Evolutionary conservation across 2,329 filamentous ascomycete species (phyloP).

Genomic region (Colletotrichum karsti): DNA sequence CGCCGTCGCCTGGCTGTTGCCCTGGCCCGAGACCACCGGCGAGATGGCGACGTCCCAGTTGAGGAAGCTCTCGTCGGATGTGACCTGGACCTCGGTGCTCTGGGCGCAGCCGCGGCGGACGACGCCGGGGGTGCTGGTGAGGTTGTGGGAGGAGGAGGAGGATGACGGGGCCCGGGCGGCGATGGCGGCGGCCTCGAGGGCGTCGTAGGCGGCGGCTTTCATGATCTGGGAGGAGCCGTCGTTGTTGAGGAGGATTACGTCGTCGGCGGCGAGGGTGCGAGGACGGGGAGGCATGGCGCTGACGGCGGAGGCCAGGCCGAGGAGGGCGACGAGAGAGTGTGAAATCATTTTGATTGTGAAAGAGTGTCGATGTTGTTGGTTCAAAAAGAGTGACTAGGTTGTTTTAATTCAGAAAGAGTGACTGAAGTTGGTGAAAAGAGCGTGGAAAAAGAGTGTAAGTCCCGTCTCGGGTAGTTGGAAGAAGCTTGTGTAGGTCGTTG

Average conservation of each 20-base stretch:
- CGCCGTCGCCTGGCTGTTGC: constrained; percentile 34
- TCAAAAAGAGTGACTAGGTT: background rate
- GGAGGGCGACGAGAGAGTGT: background rate
- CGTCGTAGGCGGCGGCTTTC: constrained; percentile 33
- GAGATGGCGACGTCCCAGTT: constrained; percentile 49
- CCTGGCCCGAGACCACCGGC: constrained; percentile 39
- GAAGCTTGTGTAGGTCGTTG: background rate
- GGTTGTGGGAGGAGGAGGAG: background rate
- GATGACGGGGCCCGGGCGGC: background rate
- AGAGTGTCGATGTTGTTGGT: background rate
- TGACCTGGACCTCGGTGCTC: constrained; percentile 35
- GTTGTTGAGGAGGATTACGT: constrained; percentile 34
- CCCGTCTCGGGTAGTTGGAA: background rate
- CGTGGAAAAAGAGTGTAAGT: background rate
- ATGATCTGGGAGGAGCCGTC: constrained; percentile 35
- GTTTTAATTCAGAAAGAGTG: background rate
- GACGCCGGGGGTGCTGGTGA: background rate
- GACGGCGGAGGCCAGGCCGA: background rate
- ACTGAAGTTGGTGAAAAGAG: background rate
- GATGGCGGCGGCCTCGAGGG: background rate
- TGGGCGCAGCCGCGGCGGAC: constrained; percentile 28
- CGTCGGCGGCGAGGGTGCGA: constrained; percentile 29
- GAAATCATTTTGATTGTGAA: background rate
- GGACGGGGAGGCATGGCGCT: background rate
- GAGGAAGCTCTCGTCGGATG: constrained; percentile 39